phyloP scores from a whole-genome alignment of 768 basidiomycete species.

The Suillus variegatus region DNA sequence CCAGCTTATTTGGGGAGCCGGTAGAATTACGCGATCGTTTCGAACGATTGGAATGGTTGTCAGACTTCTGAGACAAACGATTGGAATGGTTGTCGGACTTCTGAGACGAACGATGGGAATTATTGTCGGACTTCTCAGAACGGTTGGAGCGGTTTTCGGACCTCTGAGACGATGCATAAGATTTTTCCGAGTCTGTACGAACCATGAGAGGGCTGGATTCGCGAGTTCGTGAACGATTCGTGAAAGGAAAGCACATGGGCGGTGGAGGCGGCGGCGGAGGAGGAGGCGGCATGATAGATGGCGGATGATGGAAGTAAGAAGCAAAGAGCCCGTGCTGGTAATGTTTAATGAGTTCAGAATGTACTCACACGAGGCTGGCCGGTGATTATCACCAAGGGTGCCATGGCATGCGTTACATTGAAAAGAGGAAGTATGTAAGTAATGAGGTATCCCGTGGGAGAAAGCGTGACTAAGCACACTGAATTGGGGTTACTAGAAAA shows the following conservation, averaged over 20 bases:
- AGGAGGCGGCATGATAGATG: slow-evolving; percentile 47
- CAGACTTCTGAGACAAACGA: slow-evolving; percentile 28
- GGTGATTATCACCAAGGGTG: slow-evolving; percentile 11
- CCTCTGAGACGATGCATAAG: slow-evolving; percentile 41
- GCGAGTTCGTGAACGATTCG: slow-evolving; percentile 26
- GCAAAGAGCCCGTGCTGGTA: slow-evolving; percentile 20
- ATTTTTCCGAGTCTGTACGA: slow-evolving; percentile 43
- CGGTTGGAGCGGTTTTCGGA: slow-evolving; percentile 30
- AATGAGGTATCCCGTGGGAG: slow-evolving; percentile 12
- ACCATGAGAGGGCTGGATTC: slow-evolving; percentile 30
- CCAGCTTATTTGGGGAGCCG: slow-evolving; percentile 23
- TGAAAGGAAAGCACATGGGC: slow-evolving; percentile 63
- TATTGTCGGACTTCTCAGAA: slow-evolving; percentile 24
- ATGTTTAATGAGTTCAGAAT: slow-evolving; percentile 14
- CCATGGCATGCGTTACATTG: slow-evolving; percentile 23
- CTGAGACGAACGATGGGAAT: slow-evolving; percentile 25
- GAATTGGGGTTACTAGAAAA: slow-evolving; percentile 15
- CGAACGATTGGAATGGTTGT: slow-evolving; percentile 16
- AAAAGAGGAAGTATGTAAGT: slow-evolving; percentile 5
- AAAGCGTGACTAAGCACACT: slow-evolving; percentile 26
- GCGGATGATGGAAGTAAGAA: slow-evolving; percentile 17
- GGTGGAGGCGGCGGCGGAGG: slow-evolving; percentile 50
- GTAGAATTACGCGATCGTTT: slow-evolving; percentile 23
- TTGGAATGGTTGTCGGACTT: slow-evolving; percentile 27
- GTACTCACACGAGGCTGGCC: slow-evolving; percentile 29